Evolutionary conservation across 345 rosid genomes (phyloP).

Genomic region (Populus ilicifolia): DNA sequence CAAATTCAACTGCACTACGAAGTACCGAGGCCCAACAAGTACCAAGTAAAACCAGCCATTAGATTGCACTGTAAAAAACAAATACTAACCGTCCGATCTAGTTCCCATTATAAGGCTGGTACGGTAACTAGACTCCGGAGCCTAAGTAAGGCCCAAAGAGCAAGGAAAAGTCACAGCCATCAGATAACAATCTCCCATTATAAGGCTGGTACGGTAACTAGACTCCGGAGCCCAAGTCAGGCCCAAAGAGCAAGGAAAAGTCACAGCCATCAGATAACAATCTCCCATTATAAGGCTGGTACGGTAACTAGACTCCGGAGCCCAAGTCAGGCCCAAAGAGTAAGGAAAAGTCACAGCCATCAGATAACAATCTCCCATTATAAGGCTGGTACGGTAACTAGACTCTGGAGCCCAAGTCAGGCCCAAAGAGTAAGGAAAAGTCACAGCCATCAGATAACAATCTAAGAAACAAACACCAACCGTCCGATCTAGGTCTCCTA

Average conservation of each 20-base stretch:
- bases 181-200: constrained; percentile 10
- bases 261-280: constrained; percentile 19
- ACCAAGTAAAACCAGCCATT: not conserved
- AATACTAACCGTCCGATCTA: not conserved
- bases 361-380: constrained; percentile 10
- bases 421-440: not conserved
- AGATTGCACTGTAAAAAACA: not conserved
- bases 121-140: not conserved
- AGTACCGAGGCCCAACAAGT: not conserved
- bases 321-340: not conserved
- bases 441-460: constrained; percentile 19
- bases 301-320: too few species aligned
- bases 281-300: too few species aligned
- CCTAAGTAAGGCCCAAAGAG: not conserved
- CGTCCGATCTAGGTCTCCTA: constrained; percentile 51
- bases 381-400: too few species aligned
- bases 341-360: constrained; percentile 2
- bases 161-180: constrained; percentile 1
- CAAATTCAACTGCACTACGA: not conserved
- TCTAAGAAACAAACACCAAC: constrained; percentile 12
- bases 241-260: not conserved
- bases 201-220: too few species aligned
- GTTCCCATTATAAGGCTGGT: not conserved
- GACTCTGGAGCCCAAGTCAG: not conserved
- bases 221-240: too few species aligned